Conservation (phyloP, 2,329 filamentous ascomycete genomes). For the Grosmannia penicillata region DNA sequence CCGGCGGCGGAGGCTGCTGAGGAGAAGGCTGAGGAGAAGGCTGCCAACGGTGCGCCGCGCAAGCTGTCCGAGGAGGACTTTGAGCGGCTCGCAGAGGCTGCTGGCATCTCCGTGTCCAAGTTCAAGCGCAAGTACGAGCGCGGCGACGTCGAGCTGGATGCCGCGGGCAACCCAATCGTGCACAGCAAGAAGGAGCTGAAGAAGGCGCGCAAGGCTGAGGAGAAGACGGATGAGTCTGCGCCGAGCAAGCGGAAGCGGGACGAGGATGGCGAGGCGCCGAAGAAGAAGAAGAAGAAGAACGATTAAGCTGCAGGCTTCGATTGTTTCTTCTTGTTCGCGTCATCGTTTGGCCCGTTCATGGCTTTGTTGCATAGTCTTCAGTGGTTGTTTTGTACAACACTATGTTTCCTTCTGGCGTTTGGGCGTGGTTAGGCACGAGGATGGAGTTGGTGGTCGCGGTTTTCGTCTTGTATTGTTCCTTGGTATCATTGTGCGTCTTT, state of each 20-base stretch:
- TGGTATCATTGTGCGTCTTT: no score
- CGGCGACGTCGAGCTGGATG: constrained; percentile 54
- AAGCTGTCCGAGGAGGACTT: constrained; percentile 41
- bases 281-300: constrained; percentile 33
- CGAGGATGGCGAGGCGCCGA: constrained; percentile 46
- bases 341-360: no score
- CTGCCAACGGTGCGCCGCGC: no score
- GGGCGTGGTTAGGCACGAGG: not conserved
- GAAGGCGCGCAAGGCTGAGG: constrained; percentile 16
- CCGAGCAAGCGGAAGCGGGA: constrained; percentile 52
- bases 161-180: constrained; percentile 50
- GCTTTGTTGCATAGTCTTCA: not conserved
- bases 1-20: constrained; percentile 5
- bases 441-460: not conserved
- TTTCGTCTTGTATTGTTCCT: not conserved
- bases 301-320: constrained; percentile 5
- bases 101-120: constrained; percentile 58
- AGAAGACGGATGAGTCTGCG: constrained; percentile 17
- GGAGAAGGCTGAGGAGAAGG: constrained; percentile 2
- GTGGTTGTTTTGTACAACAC: not conserved
- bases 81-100: constrained; percentile 45
- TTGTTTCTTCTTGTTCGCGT: no score
- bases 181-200: constrained; percentile 34
- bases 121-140: constrained; percentile 68
- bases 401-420: not conserved